These are phyloP conservation scores for Pseudocercospora fijiensis DNA, from an alignment of 2,329 filamentous ascomycete species.

Conservation along the genomic window DNA sequence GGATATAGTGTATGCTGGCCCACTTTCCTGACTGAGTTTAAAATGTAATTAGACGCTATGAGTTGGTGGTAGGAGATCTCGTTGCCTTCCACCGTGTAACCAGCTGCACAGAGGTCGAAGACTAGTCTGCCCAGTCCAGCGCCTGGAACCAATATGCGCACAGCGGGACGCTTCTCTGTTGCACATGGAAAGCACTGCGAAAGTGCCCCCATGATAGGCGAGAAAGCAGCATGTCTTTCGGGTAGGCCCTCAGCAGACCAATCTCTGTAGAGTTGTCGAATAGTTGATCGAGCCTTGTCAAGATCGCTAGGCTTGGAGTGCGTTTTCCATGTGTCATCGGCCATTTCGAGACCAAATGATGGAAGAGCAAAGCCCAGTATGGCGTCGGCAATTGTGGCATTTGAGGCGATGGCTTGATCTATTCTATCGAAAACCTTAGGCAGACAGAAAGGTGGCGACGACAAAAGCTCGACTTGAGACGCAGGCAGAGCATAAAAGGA, in stretches of 20 bases:
- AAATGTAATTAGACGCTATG: constrained; percentile 74
- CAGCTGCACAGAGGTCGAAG: constrained; percentile 74
- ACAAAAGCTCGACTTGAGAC: constrained; percentile 78
- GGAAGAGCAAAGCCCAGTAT: constrained; percentile 70
- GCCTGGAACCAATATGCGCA: constrained; percentile 79
- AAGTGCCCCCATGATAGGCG: constrained; percentile 68
- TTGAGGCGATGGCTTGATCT: constrained; percentile 84
- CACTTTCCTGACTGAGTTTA: constrained; percentile 63
- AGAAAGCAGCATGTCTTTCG: constrained; percentile 77
- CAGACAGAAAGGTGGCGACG: constrained; percentile 77
- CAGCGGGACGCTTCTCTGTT: constrained; percentile 33
- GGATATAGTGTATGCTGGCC: constrained; percentile 74
- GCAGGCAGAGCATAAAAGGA: constrained; percentile 89
- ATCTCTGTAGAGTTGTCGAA: constrained; percentile 92
- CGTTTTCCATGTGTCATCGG: constrained; percentile 63
- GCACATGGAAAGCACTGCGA: constrained; percentile 46
- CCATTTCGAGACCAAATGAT: constrained; percentile 59
- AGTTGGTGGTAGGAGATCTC: constrained; percentile 96
- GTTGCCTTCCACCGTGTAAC: constrained; percentile 80
- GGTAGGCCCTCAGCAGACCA: constrained; percentile 76
- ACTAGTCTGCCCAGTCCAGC: constrained; percentile 86
- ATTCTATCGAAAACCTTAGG: constrained; percentile 74
- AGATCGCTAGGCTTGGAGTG: constrained; percentile 71
- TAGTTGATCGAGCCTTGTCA: constrained; percentile 87
- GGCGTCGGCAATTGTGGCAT: constrained; percentile 75